Evolutionary conservation across 345 rosid genomes (phyloP), one percentile per base, ranked within the genome.

Genomic region (Euphorbia tirucalli): DNA sequence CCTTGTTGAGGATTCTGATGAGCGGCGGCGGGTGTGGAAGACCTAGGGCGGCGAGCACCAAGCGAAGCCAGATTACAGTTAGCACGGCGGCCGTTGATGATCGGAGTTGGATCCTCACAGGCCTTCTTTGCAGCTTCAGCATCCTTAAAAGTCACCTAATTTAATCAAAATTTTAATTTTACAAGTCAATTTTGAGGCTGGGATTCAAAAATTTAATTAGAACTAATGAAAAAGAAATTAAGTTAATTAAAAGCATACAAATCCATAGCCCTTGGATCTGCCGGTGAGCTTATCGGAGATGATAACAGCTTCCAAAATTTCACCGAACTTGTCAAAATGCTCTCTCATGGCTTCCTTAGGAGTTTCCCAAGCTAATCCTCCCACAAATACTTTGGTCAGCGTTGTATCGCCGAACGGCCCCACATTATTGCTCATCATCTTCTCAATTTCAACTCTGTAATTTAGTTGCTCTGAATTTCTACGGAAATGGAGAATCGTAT

Each of bases 251-350:
- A n/a, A n/a, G n/a, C n/a, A n/a, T 76, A 95, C 99, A 72, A 95
- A 95, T 62, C 99, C 99, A 31, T 92, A 95, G 84, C 97, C 99
- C 82, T 95, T 95, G 89, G 99, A 95, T 78, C 99, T 84, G 61
- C 92, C 95, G 21, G 99, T 89, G 84, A 89, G 46, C 72, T 92
- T 92, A 71, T 95, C 97, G 62, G 89, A 89, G 78, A 95, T 95
- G 69, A 95, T 88, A 67, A 95, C 99, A 27, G 99, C 96, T 77
- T 95, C 99, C 66, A 95, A 75, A 84, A 95, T 95, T 50, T 92
- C 90, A 62, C 99, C 99, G 39, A 76, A 95, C 85, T 84, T 89
- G n/a, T 90, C 91, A 66, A 90, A 95, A 81, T 95, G 99, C 43
- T 90, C 89, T 65, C 86, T 78, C 87, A 92, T 10, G 78, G 90